Evolutionary conservation across 768 basidiomycete genomes (phyloP).

Genomic region (Russula ochroleuca): DNA sequence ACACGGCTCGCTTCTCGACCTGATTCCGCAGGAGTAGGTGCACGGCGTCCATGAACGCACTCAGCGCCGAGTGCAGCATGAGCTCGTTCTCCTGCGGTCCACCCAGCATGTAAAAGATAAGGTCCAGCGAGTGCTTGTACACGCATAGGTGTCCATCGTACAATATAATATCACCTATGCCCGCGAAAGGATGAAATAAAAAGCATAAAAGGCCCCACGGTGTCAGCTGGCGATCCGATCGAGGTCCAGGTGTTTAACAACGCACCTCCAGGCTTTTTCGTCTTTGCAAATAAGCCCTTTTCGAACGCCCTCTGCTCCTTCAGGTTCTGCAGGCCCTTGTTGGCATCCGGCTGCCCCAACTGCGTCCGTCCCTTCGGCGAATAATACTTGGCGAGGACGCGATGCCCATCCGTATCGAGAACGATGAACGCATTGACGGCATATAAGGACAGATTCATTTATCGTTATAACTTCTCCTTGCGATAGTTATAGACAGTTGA

Average conservation of each 20-base stretch:
- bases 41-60: conserved; percentile 81
- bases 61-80: conserved; percentile 85
- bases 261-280: conserved; percentile 87
- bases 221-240: neutral
- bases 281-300: conserved; percentile 93
- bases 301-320: conserved; percentile 97
- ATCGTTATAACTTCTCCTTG: neutral
- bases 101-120: conserved; percentile 91
- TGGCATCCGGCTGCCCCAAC: conserved; percentile 42
- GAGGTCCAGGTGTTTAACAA: neutral
- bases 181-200: neutral
- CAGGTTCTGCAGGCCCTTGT: conserved; percentile 57
- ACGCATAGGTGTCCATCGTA: conserved; percentile 88
- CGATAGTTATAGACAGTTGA: neutral
- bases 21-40: conserved; percentile 83
- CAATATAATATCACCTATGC: conserved; percentile 84
- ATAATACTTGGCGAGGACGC: conserved; percentile 96
- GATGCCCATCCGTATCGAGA: conserved; percentile 92
- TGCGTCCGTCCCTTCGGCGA: conserved; percentile 59
- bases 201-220: neutral
- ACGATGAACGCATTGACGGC: conserved; percentile 83
- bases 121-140: conserved; percentile 92
- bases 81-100: conserved; percentile 89
- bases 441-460: conserved; percentile 83
- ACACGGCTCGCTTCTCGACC: conserved; percentile 88